These are phyloP conservation scores for Penicillium vulpinum DNA, from an alignment of 2,329 filamentous ascomycete species.

Conservation along the genomic window DNA sequence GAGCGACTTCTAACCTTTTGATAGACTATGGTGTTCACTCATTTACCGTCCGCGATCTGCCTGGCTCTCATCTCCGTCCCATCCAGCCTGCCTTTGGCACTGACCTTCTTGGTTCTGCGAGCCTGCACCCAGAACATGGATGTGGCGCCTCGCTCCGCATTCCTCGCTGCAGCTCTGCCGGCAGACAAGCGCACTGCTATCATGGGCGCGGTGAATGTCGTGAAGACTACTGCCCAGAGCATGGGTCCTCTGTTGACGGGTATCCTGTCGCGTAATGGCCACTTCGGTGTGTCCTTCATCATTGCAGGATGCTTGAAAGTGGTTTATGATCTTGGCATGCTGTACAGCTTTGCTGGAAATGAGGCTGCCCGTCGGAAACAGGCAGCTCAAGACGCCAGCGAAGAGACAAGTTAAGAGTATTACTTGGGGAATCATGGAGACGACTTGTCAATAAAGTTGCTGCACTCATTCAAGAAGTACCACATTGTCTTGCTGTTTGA, in stretches of 20 bases:
- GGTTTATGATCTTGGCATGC: conserved; percentile 59
- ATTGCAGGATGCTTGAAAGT: conserved; percentile 64
- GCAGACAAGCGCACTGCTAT: conserved; percentile 68
- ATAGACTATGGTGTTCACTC: conserved; percentile 73
- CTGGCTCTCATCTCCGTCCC: conserved; percentile 64
- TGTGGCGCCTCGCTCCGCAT: conserved; percentile 67
- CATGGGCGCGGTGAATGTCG: conserved; percentile 69
- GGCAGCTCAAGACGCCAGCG: conserved; percentile 11
- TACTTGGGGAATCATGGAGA: too few species aligned
- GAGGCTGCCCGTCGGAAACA: conserved; percentile 24
- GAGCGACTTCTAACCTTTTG: conserved; percentile 10
- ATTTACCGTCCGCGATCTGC: conserved; percentile 67
- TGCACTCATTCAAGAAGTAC: not conserved
- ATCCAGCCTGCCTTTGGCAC: conserved; percentile 52
- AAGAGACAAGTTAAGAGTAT: conserved; percentile 12
- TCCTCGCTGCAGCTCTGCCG: conserved; percentile 65
- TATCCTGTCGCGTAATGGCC: conserved; percentile 55
- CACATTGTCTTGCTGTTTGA: not conserved
- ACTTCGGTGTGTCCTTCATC: conserved; percentile 65
- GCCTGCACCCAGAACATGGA: conserved; percentile 69
- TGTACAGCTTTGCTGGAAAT: conserved; percentile 50
- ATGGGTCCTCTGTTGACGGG: conserved; percentile 65
- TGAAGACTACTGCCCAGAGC: conserved; percentile 65
- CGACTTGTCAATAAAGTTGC: not conserved
- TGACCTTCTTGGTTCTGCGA: conserved; percentile 62